Base-by-base conservation (phyloP, 768 basidiomycete genomes). In the Albatrellus ellisii region DNA sequence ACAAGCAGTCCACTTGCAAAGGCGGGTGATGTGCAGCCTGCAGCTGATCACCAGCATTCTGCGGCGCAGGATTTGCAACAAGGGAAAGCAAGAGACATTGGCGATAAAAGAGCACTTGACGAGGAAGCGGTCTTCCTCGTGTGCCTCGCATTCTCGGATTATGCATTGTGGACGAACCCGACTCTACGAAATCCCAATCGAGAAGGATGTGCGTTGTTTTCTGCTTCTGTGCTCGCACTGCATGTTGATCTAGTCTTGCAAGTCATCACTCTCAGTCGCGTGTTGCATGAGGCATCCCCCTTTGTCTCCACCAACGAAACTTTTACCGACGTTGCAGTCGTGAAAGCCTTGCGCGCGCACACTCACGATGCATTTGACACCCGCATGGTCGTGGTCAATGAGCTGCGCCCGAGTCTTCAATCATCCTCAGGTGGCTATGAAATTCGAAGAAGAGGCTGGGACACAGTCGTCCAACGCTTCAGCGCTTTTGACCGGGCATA, bases 141-240 rank as follows among this genome's bases (percentile, higher is more conserved):
- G 17, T 61, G 53, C 2, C 68, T 87, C 3, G 69, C 82, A 0
- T 59, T 89, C n/a, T 81, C 83, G 4, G 73, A 84, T 52, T 73
- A 84, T 56, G 65, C 69, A 6, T 54, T 86, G 7, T 88, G 81
- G 83, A 53, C 58, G 3, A 71, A 83, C 51, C 58, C 68, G 0
- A 74, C 76, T 39, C 53, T 83, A 8, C 61, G 72, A 20, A 72
- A 73, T 40, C 56, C 54, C 47, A 63, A 56, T 37, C 54, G 59
- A 6, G 60, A 68, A 29, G 68, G 69, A 46, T 81, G 79, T 78
- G 61, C 44, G 73, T 68, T 27, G 24, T 35, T 39, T 4, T 45
- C 33, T 24, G 17, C 38, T 24, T 8, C 36, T 37, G 25, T 25
- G 14, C 32, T 36, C 21, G 28, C 42, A 18, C 26, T 43, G 37